Evolutionary conservation across 306 rosid genomes (phyloP).

Genomic region (Cucumis melo): DNA sequence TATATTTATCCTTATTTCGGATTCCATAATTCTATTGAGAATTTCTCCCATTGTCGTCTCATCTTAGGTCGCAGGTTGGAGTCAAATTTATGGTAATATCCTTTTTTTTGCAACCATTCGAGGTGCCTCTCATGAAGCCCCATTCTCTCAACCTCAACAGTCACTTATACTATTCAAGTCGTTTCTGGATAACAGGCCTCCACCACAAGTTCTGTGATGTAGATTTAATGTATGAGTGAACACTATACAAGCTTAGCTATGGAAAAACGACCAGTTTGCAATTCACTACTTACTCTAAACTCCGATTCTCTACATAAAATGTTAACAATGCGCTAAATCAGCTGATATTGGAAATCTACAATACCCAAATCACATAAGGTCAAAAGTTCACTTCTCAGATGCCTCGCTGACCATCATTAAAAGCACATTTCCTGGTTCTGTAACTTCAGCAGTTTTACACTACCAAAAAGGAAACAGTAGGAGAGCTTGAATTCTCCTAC

Average conservation of each 20-base stretch:
- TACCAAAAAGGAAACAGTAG: not conserved
- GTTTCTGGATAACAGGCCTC: constrained; percentile 24
- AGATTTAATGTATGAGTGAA: not conserved
- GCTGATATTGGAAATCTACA: not conserved
- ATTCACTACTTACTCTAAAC: not conserved
- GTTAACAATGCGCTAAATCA: not conserved
- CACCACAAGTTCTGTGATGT: not conserved
- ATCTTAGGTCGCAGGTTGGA: constrained; percentile 30
- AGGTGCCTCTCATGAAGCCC: constrained; percentile 31
- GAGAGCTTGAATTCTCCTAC: not conserved
- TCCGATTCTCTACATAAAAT: not conserved
- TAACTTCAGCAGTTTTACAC: not conserved
- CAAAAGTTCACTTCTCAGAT: not conserved
- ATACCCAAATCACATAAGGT: not conserved
- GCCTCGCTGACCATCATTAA: not conserved
- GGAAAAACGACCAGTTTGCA: not conserved
- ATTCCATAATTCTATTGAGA: not conserved
- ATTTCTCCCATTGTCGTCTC: not conserved
- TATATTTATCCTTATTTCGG: not conserved
- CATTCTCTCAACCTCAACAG: constrained; percentile 26
- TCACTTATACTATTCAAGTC: constrained; percentile 21
- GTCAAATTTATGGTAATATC: constrained; percentile 21
- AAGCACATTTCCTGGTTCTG: not conserved
- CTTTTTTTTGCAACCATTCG: constrained; percentile 26
- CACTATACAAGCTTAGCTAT: not conserved